Base-by-base conservation (phyloP, 805 yeast species). In the Saccharomycopsis fermentans region DNA sequence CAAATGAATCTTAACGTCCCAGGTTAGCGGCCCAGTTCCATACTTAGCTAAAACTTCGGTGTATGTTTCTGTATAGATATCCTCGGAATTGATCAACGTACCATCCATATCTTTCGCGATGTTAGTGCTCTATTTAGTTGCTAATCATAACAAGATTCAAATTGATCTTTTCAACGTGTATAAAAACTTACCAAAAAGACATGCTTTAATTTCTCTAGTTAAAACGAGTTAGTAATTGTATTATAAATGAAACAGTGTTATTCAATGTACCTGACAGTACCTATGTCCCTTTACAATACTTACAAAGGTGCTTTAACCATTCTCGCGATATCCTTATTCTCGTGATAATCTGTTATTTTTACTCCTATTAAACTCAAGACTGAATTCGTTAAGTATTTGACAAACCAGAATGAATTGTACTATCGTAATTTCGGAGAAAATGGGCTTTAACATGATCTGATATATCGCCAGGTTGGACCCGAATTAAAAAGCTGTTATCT, bases 1-100 rank as follows among this genome's bases (percentile, higher is more conserved):
- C 29, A 94, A 73, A 63, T 85, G 78, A 62, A 90, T 77, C 71
- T 94, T 94, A 55, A 91, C 80, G 63, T 88, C 95, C 97, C 98
- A 92, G 0, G 94, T 85, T 63, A 87, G 77, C 1, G 87, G 85
- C 0, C 95, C 95, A 67, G 84, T 87, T 9, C 86, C 88, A 67
- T 81, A 86, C 57, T 76, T 74, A 14, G 81, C 80, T 27, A 94
- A 75, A 2, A 88, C 70, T 57, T 82, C 84, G 55, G 86, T 80
- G 35, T 88, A 75, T 2, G 88, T 87, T 58, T 82, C 81, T 0
- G 99, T 92, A 70, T 94, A 94, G 58, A 91, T 77, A 63, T 88
- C 95, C 71, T 94, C 99, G 3, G 97, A 87, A 73, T 91, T 89
- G 68, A 94, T 80, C 62, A 94, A 76, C 26, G 95, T 80, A 1